Conservation (phyloP, 2,329 filamentous ascomycete genomes). For the Aureobasidium sp. region DNA sequence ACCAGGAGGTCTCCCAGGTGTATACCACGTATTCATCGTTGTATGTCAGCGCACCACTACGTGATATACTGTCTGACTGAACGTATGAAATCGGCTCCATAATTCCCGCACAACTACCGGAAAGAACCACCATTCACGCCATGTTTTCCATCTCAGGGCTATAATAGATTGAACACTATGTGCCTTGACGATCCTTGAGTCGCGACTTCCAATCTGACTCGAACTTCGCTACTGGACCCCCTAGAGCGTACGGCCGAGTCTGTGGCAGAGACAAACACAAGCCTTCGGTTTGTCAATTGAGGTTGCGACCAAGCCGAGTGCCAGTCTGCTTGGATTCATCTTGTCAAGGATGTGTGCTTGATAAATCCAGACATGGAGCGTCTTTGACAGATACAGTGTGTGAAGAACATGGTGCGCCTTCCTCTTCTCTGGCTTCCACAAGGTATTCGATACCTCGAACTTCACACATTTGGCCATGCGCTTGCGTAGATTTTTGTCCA, state of each 20-base stretch:
- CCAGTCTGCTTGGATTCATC: too few relatives aligned
- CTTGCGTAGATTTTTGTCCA: neutral
- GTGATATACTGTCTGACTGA: too few relatives aligned
- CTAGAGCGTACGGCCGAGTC: neutral
- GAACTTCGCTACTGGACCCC: neutral
- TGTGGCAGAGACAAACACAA: neutral
- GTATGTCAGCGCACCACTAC: neutral
- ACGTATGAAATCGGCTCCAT: neutral
- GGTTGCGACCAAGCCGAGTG: neutral
- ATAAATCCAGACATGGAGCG: too few relatives aligned
- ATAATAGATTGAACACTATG: neutral
- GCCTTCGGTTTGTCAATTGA: neutral
- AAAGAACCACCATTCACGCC: neutral
- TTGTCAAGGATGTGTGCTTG: too few relatives aligned
- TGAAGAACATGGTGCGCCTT: too few relatives aligned
- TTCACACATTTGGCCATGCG: too few relatives aligned
- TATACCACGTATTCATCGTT: neutral
- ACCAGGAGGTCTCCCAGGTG: neutral
- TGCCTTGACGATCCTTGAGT: neutral
- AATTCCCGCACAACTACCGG: neutral
- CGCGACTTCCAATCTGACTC: neutral
- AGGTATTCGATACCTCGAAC: too few relatives aligned
- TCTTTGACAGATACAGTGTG: too few relatives aligned
- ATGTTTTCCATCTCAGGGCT: neutral
- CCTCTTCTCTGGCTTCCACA: too few relatives aligned